These are phyloP conservation scores for Phytophthora nicotianae DNA, from an alignment of 352 stramenopile genomes.

Conservation along the genomic window DNA sequence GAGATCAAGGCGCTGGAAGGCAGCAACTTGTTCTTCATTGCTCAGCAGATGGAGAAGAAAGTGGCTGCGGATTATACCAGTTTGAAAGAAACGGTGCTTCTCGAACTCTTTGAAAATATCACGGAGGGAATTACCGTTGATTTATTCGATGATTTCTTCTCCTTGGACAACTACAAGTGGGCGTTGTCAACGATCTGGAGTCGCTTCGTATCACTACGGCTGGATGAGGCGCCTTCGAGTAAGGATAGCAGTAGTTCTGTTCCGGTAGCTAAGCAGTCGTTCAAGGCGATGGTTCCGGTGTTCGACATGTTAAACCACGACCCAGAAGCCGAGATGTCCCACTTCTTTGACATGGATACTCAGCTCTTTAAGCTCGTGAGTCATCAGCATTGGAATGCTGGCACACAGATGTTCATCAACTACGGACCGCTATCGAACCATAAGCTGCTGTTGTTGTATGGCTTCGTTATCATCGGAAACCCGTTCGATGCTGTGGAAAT, in stretches of 20 bases:
- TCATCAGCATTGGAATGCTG: constrained; percentile 75
- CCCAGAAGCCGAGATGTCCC: constrained; percentile 71
- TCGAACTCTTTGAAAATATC: constrained; percentile 58
- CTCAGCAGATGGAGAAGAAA: constrained; percentile 66
- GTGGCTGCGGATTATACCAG: constrained; percentile 54
- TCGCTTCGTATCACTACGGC: constrained; percentile 73
- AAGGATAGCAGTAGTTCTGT: not conserved
- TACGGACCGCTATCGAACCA: constrained; percentile 86
- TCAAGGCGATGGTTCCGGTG: constrained; percentile 86
- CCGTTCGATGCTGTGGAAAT: constrained; percentile 75
- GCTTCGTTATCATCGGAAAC: constrained; percentile 75
- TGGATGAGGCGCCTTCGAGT: constrained; percentile 28
- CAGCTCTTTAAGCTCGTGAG: constrained; percentile 69
- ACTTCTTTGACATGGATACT: constrained; percentile 61
- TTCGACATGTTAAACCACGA: constrained; percentile 91
- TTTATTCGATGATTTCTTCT: constrained; percentile 53
- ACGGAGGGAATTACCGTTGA: constrained; percentile 30
- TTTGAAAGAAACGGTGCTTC: constrained; percentile 46
- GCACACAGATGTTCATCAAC: constrained; percentile 80
- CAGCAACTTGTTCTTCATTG: constrained; percentile 71
- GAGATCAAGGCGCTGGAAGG: constrained; percentile 52
- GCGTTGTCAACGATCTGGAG: constrained; percentile 89
- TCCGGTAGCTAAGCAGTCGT: constrained; percentile 31
- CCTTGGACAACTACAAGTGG: constrained; percentile 80
- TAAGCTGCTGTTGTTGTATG: constrained; percentile 81